phyloP scores from a whole-genome alignment of 2,329 filamentous ascomycete genomes.

The Huntiella abstrusa region DNA sequence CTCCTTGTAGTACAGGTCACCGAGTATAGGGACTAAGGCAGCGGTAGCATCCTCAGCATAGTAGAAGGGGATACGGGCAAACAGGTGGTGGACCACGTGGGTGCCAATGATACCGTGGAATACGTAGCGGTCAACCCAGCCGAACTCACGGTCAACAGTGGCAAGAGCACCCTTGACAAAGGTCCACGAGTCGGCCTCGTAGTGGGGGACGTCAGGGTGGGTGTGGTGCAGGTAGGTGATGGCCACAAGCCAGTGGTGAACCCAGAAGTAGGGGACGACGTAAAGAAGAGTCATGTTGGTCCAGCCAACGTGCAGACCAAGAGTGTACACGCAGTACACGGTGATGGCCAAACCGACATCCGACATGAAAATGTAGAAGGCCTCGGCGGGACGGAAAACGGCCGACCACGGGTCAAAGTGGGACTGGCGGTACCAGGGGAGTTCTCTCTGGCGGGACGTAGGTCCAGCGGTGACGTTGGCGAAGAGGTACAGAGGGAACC shows the following conservation, averaged over 20 bases:
- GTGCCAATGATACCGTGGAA: slow-evolving; percentile 49
- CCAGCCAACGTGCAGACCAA: slow-evolving; percentile 27
- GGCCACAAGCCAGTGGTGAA: slow-evolving; percentile 54
- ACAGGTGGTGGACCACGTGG: slow-evolving; percentile 44
- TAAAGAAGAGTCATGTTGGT: slow-evolving; percentile 38
- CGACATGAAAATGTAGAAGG: slow-evolving; percentile 35
- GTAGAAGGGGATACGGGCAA: slow-evolving; percentile 28
- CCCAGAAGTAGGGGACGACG: slow-evolving; percentile 47
- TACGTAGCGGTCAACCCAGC: slow-evolving; percentile 43
- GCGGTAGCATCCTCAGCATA: slow-evolving; percentile 38
- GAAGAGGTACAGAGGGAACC: slow-evolving; percentile 45
- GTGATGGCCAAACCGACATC: slow-evolving; percentile 40
- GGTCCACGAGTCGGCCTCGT: slow-evolving; percentile 38
- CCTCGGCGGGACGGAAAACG: slow-evolving; percentile 40
- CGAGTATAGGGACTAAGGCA: slow-evolving; percentile 36
- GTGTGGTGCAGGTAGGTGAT: slow-evolving; percentile 63
- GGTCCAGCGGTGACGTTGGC: slow-evolving; percentile 35
- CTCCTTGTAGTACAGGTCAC: slow-evolving; percentile 32
- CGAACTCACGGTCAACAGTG: slow-evolving; percentile 46
- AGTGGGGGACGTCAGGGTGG: slow-evolving; percentile 30
- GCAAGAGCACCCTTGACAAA: slow-evolving; percentile 42
- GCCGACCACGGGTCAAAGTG: slow-evolving; percentile 44
- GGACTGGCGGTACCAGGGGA: slow-evolving; percentile 25
- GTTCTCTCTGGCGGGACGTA: slow-evolving; percentile 27
- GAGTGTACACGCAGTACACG: slow-evolving; percentile 30